Evolutionary conservation across 345 rosid genomes (phyloP).

Genomic region (Aethionema arabicum): DNA sequence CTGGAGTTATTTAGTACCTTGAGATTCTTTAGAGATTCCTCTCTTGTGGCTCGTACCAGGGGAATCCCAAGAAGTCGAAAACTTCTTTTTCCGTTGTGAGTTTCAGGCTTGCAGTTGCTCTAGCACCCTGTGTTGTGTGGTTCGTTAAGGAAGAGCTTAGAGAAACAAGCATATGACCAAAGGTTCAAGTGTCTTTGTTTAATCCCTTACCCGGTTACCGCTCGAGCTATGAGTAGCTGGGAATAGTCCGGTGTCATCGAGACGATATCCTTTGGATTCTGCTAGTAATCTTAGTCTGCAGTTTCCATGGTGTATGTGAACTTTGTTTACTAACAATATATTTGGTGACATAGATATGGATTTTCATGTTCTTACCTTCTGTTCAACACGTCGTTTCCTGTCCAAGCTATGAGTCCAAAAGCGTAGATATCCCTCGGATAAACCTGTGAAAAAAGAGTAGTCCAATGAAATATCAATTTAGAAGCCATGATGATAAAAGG

Average conservation of each 20-base stretch:
- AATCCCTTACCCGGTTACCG: constrained; percentile 60
- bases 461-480: neutral
- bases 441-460: constrained; percentile 45
- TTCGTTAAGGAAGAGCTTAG: neutral
- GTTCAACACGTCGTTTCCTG: constrained; percentile 90
- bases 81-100: constrained; percentile 69
- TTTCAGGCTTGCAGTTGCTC: constrained; percentile 59
- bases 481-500: constrained; percentile 3
- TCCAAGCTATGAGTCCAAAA: constrained; percentile 92
- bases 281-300: constrained; percentile 89
- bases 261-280: constrained; percentile 81
- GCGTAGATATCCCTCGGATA: constrained; percentile 88
- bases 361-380: constrained; percentile 52
- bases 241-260: constrained; percentile 89
- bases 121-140: constrained; percentile 58
- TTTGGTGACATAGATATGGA: neutral
- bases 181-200: too few relatives aligned
- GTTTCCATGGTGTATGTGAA: neutral
- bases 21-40: constrained; percentile 57
- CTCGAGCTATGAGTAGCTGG: constrained; percentile 80
- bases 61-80: constrained; percentile 80
- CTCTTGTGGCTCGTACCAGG: constrained; percentile 78
- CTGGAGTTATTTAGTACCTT: neutral
- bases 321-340: neutral
- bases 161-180: neutral